A percentile compares a stretch with the other conserved stretches of the same genome.
phyloP scores from a whole-genome alignment of 345 rosid species.

The Excoecaria agallocha region DNA sequence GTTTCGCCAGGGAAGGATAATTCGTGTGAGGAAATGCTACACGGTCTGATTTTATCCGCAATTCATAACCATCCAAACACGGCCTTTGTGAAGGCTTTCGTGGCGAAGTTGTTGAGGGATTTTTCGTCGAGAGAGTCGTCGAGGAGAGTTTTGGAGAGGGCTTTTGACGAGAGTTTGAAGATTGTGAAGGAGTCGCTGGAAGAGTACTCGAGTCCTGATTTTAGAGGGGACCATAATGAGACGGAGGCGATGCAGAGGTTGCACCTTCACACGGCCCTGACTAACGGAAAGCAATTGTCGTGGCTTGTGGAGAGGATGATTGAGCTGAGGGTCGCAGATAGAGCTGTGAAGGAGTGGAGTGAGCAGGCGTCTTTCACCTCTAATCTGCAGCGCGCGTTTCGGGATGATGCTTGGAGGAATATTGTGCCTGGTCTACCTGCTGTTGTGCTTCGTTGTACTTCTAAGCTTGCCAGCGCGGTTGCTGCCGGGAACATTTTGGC shows the following conservation, averaged over 20 bases:
- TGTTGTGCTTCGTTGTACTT: slow-evolving; percentile 47
- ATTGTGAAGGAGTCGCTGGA: slow-evolving; percentile 59
- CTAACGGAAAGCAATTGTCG: slow-evolving; percentile 53
- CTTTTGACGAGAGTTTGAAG: slow-evolving; percentile 52
- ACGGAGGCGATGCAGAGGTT: slow-evolving; percentile 70
- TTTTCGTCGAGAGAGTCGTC: slow-evolving; percentile 50
- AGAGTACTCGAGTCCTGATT: slow-evolving; percentile 70
- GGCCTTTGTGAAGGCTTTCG: slow-evolving; percentile 65
- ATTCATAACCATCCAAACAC: slow-evolving; percentile 45
- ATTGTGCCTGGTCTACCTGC: slow-evolving; percentile 64
- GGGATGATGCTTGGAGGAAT: slow-evolving; percentile 66
- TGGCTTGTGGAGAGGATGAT: slow-evolving; percentile 82
- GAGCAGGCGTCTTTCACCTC: slow-evolving; percentile 53
- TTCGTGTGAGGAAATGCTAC: slow-evolving; percentile 59
- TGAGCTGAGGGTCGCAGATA: slow-evolving; percentile 63
- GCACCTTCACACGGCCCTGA: slow-evolving; percentile 61
- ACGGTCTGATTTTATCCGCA: slow-evolving; percentile 49
- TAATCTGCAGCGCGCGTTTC: slow-evolving; percentile 59
- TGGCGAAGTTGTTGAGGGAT: slow-evolving; percentile 60
- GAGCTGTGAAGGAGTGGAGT: slow-evolving; percentile 65
- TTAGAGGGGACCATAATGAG: slow-evolving; percentile 65
- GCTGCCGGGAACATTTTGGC: slow-evolving; percentile 57
- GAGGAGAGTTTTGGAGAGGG: slow-evolving; percentile 54
- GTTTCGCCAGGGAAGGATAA: slow-evolving; percentile 32
- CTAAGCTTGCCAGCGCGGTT: slow-evolving; percentile 59